Percentiles rank a stretch among this genome's conserved stretches.
These are phyloP conservation scores for Boechera divaricarpa DNA, from an alignment of 345 rosid species.

Conservation along the genomic window DNA sequence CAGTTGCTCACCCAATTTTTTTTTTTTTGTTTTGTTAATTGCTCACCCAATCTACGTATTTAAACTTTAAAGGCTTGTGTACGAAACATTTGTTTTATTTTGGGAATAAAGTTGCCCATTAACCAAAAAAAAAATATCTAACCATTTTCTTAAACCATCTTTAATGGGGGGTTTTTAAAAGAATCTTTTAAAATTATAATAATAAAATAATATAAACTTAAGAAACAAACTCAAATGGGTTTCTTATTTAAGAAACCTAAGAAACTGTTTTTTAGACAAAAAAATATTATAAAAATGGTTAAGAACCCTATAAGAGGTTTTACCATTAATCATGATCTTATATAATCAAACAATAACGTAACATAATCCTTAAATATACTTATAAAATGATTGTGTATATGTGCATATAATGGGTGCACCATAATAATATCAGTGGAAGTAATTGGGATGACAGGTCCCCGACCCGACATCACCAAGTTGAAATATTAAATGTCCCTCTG, in stretches of 20 bases:
- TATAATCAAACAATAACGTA: not conserved
- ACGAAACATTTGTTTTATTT: not conserved
- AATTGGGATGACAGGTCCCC: not conserved
- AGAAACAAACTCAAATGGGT: no score
- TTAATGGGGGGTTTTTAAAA: no score
- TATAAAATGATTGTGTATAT: no score
- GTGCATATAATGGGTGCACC: not conserved
- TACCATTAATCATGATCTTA: no score
- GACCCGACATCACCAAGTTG: not conserved
- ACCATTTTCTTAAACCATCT: not conserved
- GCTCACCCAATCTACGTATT: not conserved
- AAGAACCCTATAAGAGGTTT: no score
- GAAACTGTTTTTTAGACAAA: no score
- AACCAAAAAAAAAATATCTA: not conserved
- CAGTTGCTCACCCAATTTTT: not conserved
- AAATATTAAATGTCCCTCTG: not conserved
- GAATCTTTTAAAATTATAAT: no score
- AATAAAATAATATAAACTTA: no score
- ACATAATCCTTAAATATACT: not conserved
- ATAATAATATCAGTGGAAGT: constrained; percentile 2
- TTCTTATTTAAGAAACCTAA: no score
- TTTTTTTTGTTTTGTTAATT: not conserved
- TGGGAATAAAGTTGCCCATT: not conserved
- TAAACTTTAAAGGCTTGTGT: not conserved
- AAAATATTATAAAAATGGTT: no score